Percentiles rank a stretch among this genome's conserved stretches.
phyloP scores from a whole-genome alignment of 2,329 filamentous ascomycete genomes.

The Cladophialophora psammophila region DNA sequence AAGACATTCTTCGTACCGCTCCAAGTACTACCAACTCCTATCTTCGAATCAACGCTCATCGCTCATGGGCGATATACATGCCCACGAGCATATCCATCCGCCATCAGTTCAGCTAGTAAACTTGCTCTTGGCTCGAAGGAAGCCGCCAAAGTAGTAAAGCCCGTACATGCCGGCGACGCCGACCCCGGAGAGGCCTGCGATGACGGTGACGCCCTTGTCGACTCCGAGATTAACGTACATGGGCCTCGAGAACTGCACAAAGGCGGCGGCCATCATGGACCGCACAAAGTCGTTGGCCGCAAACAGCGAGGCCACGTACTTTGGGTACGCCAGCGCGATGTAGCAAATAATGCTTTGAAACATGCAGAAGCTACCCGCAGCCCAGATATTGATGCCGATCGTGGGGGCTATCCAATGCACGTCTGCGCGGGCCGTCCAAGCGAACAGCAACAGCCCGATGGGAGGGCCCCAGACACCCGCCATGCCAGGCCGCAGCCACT shows the following conservation, averaged over 20 bases:
- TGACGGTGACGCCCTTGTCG: slow-evolving; percentile 42
- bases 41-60: no score
- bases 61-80: no score
- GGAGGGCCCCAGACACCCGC: slow-evolving; percentile 42
- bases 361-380: slow-evolving; percentile 32
- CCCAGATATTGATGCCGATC: slow-evolving; percentile 30
- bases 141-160: slow-evolving; percentile 64
- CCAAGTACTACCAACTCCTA: no score
- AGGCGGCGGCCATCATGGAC: slow-evolving; percentile 43
- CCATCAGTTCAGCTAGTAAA: slow-evolving; percentile 48
- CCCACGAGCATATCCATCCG: no score
- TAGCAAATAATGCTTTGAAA: slow-evolving; percentile 41
- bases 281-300: slow-evolving; percentile 41
- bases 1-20: no score
- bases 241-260: slow-evolving; percentile 47
- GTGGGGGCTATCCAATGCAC: slow-evolving; percentile 46
- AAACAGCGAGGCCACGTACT: slow-evolving; percentile 40
- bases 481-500: slow-evolving; percentile 60
- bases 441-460: slow-evolving; percentile 43
- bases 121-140: slow-evolving; percentile 62
- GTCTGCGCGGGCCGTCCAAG: slow-evolving; percentile 40
- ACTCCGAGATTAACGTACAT: slow-evolving; percentile 46
- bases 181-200: slow-evolving; percentile 46
- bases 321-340: slow-evolving; percentile 37
- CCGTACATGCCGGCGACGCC: slow-evolving; percentile 64